Conservation (phyloP, 169 alveolate species). For the Plasmodium fragile region DNA sequence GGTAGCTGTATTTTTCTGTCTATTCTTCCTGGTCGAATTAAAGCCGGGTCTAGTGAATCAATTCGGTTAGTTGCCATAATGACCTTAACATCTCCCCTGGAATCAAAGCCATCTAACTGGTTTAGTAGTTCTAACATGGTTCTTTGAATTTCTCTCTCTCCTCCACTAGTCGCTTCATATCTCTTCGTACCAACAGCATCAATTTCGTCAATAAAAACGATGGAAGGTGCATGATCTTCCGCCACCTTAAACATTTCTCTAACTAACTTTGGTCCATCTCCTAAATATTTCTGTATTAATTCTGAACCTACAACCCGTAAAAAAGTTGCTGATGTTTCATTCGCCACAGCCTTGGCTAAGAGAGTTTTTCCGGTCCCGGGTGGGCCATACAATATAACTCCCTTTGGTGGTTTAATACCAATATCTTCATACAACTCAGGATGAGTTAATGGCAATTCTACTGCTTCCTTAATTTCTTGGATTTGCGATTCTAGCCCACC, state of each 20-base stretch:
- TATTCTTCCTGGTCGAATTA: constrained; percentile 99
- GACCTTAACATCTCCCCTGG: constrained; percentile 98
- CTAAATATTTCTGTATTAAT: constrained; percentile 98
- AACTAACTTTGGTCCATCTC: constrained; percentile 99
- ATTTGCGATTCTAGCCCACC: constrained; percentile 99
- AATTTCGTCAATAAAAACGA: constrained; percentile 99
- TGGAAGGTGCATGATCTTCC: constrained; percentile 99
- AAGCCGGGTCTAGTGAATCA: constrained; percentile 99
- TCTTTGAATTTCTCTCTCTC: constrained; percentile 99
- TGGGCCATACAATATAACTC: constrained; percentile 94
- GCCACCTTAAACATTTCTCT: constrained; percentile 99
- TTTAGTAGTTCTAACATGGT: constrained; percentile 99
- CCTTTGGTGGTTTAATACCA: constrained; percentile 98
- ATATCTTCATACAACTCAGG: constrained; percentile 99
- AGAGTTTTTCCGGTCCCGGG: constrained; percentile 96
- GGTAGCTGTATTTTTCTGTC: constrained; percentile 99
- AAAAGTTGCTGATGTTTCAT: constrained; percentile 99
- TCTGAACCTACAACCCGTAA: constrained; percentile 99
- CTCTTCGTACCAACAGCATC: constrained; percentile 99
- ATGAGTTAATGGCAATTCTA: constrained; percentile 98
- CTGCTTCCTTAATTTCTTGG: constrained; percentile 94
- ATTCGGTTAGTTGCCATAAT: constrained; percentile 99
- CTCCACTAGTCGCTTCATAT: constrained; percentile 98
- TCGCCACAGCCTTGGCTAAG: constrained; percentile 96
- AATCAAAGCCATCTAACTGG: constrained; percentile 99